A percentile compares a stretch with the other conserved stretches of the same genome.
These are phyloP conservation scores for Cystobasidium onofrii DNA, from an alignment of 768 basidiomycete genomes.

Conservation along the genomic window DNA sequence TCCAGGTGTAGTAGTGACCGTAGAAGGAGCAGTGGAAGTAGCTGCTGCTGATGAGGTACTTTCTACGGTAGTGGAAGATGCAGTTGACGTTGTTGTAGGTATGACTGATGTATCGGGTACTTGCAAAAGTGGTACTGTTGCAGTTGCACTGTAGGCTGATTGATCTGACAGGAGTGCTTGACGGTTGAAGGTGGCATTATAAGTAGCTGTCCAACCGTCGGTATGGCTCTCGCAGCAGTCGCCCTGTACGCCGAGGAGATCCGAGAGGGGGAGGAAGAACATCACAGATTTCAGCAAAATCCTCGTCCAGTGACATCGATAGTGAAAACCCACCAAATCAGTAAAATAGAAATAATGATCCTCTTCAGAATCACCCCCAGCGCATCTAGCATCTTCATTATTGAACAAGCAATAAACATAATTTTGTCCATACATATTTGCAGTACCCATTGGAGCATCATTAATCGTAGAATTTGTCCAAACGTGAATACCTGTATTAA, in stretches of 20 bases:
- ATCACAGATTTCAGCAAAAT: too few relatives aligned
- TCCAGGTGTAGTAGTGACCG: background rate
- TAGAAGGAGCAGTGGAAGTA: background rate
- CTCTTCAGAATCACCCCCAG: constrained; percentile 3
- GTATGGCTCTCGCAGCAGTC: background rate
- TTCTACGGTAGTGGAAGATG: background rate
- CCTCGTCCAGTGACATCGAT: too few relatives aligned
- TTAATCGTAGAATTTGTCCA: background rate
- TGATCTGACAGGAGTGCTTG: background rate
- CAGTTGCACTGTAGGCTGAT: background rate
- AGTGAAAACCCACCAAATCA: background rate
- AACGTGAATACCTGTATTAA: constrained; percentile 34
- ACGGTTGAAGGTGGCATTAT: background rate
- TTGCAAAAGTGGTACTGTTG: background rate
- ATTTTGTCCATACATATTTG: constrained; percentile 34
- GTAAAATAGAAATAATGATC: constrained; percentile 22
- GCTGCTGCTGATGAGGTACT: background rate
- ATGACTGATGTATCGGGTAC: background rate
- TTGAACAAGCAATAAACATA: constrained; percentile 8
- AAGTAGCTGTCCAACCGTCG: background rate
- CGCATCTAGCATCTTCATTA: background rate
- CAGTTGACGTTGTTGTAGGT: background rate
- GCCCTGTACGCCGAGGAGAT: background rate
- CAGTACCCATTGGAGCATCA: background rate
- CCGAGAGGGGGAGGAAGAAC: too few relatives aligned